These are phyloP conservation scores for Xylaria venustula DNA, from an alignment of 495 filamentous ascomycete species.

Conservation along the genomic window DNA sequence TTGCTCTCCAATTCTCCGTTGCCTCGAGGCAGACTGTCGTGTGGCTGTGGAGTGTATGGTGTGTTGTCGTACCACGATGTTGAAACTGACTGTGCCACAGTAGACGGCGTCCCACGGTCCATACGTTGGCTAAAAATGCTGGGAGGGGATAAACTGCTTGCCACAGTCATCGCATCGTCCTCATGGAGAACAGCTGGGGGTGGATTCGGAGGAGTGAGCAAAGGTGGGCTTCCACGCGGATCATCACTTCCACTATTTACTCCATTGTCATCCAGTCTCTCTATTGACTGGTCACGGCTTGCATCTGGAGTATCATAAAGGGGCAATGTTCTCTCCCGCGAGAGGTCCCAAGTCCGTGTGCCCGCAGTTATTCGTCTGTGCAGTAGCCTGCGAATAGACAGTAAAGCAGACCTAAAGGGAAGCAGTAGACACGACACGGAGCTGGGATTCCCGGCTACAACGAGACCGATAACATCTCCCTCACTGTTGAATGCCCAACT, in stretches of 20 bases:
- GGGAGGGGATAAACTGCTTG: slow-evolving; percentile 2
- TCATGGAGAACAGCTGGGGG: background rate
- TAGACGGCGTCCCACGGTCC: slow-evolving; percentile 4
- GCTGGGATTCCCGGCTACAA: slow-evolving; percentile 1
- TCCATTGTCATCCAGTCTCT: no score
- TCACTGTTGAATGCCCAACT: slow-evolving; percentile 1
- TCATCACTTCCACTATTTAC: no score
- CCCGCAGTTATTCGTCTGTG: background rate
- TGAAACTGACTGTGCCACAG: background rate
- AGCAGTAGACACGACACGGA: background rate
- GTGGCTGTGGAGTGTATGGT: background rate
- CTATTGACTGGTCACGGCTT: no score
- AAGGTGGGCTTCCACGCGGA: no score
- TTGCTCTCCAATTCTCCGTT: background rate
- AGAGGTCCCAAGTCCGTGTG: background rate
- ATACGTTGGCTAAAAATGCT: slow-evolving; percentile 3
- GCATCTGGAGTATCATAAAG: no score
- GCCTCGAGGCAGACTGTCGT: background rate
- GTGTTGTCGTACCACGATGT: background rate
- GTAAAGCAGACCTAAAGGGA: background rate
- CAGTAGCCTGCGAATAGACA: background rate
- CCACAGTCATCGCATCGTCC: slow-evolving; percentile 4
- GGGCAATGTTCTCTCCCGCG: no score
- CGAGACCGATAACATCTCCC: background rate
- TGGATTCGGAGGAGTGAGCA: background rate